Conservation (phyloP, 345 rosid genomes). For the Melaleuca alternifolia region DNA sequence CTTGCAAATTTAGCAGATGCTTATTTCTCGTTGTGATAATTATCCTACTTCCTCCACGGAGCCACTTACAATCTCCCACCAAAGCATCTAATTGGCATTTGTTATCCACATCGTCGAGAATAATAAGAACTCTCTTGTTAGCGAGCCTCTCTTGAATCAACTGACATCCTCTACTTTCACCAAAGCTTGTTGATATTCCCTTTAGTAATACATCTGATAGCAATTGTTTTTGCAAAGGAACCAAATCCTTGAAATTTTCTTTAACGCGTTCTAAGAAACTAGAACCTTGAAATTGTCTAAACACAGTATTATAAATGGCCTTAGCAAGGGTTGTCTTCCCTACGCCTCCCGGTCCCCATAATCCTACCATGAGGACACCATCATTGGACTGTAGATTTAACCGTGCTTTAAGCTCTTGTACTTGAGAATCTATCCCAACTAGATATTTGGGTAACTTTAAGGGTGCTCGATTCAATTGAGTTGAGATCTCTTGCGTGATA, state of each 20-base stretch:
- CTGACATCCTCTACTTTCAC: rapidly evolving
- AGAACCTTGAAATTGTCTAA: neutral
- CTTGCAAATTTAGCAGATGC: rapidly evolving
- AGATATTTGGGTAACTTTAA: neutral
- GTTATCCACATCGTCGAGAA: neutral
- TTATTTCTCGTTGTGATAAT: neutral
- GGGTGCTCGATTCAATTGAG: neutral
- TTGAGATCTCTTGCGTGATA: rapidly evolving
- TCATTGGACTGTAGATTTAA: neutral
- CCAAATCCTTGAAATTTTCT: neutral
- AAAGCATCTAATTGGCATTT: neutral
- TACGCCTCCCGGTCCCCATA: neutral
- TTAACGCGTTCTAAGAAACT: neutral
- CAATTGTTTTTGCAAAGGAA: neutral
- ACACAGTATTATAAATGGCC: rapidly evolving
- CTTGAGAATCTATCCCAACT: neutral
- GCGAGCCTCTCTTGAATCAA: neutral
- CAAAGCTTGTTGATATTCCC: rapidly evolving
- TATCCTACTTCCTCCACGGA: neutral
- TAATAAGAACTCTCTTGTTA: neutral
- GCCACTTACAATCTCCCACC: rapidly evolving
- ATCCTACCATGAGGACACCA: neutral
- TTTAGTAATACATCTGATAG: neutral
- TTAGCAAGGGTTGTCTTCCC: neutral
- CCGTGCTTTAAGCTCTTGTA: neutral